Evolutionary conservation across 306 rosid species (phyloP), one percentile per base, ranked within the genome.

Genomic region (Comarum palustre): DNA sequence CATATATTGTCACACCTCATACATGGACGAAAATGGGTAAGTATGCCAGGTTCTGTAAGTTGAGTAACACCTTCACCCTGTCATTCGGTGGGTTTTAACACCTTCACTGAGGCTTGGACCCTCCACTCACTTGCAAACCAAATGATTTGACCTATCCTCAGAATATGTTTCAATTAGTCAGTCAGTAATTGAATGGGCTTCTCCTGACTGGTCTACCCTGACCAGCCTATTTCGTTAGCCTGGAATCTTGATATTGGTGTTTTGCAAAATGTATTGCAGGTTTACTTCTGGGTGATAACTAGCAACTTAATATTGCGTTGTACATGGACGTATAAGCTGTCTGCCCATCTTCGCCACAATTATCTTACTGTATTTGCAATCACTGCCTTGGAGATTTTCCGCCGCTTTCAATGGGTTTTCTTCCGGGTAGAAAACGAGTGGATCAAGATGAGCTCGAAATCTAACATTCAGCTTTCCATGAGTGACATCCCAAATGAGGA

Each of bases 311-410:
- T 95, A 73, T 69, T 95, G 79, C 97, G 99, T 41, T 95, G 99
- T 84, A 86, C 99, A 0, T 95, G 99, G 99, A 95, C 99, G n/a
- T 95, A 95, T 82, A 95, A 95, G 92, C 86, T 95, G 34, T 95
- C 99, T 66, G 89, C 99, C 43, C 99, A 95, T 91, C 96, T 95
- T 66, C 99, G 99, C 36, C 96, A 95, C 85, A 95, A 95, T 76
- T 90, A 95, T 74, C 88, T 91, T 43, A 95, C 99, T 0, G 96
- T 95, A 42, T 95, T 91, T 69, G 66, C 86, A 17, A 90, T 95
- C 78, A 88, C 97, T 12, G 89, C 95, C 71, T 69, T 84, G 82
- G 99, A 95, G 88, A 91, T 95, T 68, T 91, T 86, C 77, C 99
- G 99, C 50, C 97, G 99, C 73, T 95, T 95, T 79, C 99, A 95